A percentile compares a stretch with the other conserved stretches of the same genome.
Evolutionary conservation across 139 green algal species (phyloP).

Genomic region (Micractinium sp.): DNA sequence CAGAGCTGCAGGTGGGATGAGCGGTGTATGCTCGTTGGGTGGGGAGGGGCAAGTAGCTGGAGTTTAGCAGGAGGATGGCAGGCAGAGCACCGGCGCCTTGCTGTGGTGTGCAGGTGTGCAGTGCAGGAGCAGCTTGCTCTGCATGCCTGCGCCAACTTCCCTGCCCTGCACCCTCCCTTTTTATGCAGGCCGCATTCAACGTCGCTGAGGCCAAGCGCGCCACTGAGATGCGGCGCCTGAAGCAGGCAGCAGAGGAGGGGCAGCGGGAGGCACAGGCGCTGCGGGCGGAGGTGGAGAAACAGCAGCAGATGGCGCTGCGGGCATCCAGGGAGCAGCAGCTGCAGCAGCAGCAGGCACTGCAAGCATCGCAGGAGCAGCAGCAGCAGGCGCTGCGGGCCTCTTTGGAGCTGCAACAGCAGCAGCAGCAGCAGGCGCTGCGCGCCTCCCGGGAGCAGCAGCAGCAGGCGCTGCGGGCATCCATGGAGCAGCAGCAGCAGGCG

Average conservation of each 20-base stretch:
- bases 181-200: neutral
- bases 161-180: neutral
- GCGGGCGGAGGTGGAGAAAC: neutral
- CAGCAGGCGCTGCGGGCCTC: neutral
- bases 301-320: neutral
- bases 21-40: neutral
- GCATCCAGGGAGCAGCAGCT: neutral
- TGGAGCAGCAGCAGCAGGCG: neutral
- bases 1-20: neutral
- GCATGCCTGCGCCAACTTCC: neutral
- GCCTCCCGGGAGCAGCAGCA: neutral
- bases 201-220: constrained; percentile 1
- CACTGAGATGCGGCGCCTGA: constrained; percentile 15
- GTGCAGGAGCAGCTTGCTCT: neutral
- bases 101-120: neutral
- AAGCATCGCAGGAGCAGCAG: neutral
- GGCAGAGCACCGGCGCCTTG: too few species aligned
- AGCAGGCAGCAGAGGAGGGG: neutral
- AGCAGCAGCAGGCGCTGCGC: too few species aligned
- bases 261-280: constrained; percentile 4
- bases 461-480: neutral
- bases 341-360: neutral
- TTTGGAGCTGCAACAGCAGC: neutral
- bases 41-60: too few species aligned
- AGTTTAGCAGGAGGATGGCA: too few species aligned